Evolutionary conservation across 2,329 filamentous ascomycete genomes (phyloP).

Genomic region (Fusarium sp.): DNA sequence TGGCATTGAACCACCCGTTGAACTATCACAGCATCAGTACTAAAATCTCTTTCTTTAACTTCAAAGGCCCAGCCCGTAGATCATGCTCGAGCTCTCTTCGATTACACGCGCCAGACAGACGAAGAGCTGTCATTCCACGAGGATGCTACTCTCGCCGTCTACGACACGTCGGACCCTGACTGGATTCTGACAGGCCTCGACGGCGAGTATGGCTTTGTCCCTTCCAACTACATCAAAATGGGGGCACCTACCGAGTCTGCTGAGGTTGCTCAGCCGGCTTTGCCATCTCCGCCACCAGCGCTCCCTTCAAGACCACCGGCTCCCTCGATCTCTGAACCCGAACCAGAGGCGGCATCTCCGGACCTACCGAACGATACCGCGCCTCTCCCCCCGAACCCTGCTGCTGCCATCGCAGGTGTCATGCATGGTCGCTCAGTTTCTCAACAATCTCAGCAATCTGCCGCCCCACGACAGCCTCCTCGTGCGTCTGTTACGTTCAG

Average conservation of each 20-base stretch:
- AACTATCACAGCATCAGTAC: neutral
- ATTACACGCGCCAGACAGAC: conserved; percentile 96
- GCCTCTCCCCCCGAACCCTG: conserved; percentile 56
- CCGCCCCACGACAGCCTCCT: conserved; percentile 43
- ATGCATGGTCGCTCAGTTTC: conserved; percentile 60
- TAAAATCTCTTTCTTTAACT: neutral
- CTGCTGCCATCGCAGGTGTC: conserved; percentile 66
- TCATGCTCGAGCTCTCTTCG: conserved; percentile 92
- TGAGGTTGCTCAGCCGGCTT: conserved; percentile 53
- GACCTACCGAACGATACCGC: conserved; percentile 46
- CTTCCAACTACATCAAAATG: conserved; percentile 93
- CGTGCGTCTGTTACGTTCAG: conserved; percentile 42
- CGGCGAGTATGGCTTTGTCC: conserved; percentile 91
- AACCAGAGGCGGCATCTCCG: conserved; percentile 38
- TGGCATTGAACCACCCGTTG: neutral
- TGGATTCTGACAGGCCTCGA: conserved; percentile 93
- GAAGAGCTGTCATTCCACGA: conserved; percentile 97
- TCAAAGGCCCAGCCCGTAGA: conserved; percentile 68
- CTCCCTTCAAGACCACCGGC: conserved; percentile 57
- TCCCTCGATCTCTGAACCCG: conserved; percentile 42
- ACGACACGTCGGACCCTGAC: conserved; percentile 91
- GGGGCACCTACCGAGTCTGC: conserved; percentile 59
- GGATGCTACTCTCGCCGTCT: conserved; percentile 84
- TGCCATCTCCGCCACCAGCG: conserved; percentile 51
- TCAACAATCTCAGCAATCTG: conserved; percentile 41